These are phyloP conservation scores for Encephalitozoon romaleae DNA, from an alignment of 371 early-diverging fungal species.

Conservation along the genomic window DNA sequence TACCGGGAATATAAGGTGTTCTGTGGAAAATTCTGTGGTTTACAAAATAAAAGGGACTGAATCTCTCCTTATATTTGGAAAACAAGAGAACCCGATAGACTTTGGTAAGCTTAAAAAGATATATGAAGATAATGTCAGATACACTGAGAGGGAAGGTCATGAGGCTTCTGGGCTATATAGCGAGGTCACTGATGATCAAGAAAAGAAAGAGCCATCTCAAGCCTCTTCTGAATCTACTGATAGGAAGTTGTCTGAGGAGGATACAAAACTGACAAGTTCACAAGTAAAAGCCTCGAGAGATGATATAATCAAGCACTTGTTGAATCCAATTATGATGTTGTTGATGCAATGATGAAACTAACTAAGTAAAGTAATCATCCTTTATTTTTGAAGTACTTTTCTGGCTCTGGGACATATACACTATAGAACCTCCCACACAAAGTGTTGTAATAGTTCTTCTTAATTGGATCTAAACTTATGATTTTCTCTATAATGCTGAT, in stretches of 20 bases:
- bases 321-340: conserved; percentile 49
- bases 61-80: conserved; percentile 11
- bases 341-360: conserved; percentile 44
- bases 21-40: neutral
- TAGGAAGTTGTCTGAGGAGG: conserved; percentile 18
- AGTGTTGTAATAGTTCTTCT: conserved; percentile 26
- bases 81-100: neutral
- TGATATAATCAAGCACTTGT: conserved; percentile 42
- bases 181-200: neutral
- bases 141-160: neutral
- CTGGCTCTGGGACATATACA: neutral
- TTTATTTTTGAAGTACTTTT: neutral
- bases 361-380: conserved; percentile 35
- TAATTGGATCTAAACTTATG: conserved; percentile 22
- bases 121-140: neutral
- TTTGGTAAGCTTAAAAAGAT: neutral
- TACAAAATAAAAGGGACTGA: conserved; percentile 25
- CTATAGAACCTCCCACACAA: conserved; percentile 3
- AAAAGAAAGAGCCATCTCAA: neutral
- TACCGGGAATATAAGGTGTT: neutral
- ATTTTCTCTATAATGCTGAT: conserved; percentile 11
- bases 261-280: conserved; percentile 42
- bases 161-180: neutral
- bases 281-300: conserved; percentile 36
- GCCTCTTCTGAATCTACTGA: neutral